Evolutionary conservation across 495 filamentous ascomycete species (phyloP), one percentile per base, ranked within the genome.

Genomic region (Diplogelasinospora grovesii): DNA sequence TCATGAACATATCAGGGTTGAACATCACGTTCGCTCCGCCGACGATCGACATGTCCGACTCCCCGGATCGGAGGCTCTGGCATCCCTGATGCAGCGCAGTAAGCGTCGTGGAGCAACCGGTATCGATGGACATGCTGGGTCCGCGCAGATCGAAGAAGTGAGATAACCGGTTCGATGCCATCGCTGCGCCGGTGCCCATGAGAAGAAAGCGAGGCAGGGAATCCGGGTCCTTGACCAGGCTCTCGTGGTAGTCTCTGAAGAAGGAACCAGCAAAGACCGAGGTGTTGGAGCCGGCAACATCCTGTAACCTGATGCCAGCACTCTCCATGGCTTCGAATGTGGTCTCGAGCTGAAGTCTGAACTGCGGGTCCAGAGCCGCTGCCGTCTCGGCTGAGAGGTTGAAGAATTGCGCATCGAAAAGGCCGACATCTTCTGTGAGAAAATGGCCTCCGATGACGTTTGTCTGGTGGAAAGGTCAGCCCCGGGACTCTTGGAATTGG

Each of bases 291-390:
- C 60, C 55, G 14, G 54, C 45, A 20, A 64, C 51, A 45, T 58
- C 39, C 18, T 62, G 50, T 18, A 57, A 53, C 18, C 41, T 50
- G 26, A 60, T 52, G 8, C 59, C 59, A 36, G 66, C 65, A 27
- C 66, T 66, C 43, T 85, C 78, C 10, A 83, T 56, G 0, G 70
- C 71, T 43, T 83, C 76, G 32, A 80, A 85, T 9, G 71, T 63
- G 2, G 68, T 56, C 48, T 83, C 81, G 6, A 85, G 63, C n/a
- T 79, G 54, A 4, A 78, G 50, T 8, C 67, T 49, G 34, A 69
- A 64, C 45, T 65, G 60, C 3, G 67, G 69, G 18, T 73, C 69
- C 46, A 73, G 57, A 0, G 66, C 50, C 50, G 49, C 60, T 57
- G 24, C 79, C 70, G 59, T 83, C 71, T 34, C 68, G 10, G 71